Percentiles rank a stretch among this genome's conserved stretches.
These are phyloP conservation scores for Crithidia bombi DNA, from an alignment of 208 protist species.

Conservation along the genomic window DNA sequence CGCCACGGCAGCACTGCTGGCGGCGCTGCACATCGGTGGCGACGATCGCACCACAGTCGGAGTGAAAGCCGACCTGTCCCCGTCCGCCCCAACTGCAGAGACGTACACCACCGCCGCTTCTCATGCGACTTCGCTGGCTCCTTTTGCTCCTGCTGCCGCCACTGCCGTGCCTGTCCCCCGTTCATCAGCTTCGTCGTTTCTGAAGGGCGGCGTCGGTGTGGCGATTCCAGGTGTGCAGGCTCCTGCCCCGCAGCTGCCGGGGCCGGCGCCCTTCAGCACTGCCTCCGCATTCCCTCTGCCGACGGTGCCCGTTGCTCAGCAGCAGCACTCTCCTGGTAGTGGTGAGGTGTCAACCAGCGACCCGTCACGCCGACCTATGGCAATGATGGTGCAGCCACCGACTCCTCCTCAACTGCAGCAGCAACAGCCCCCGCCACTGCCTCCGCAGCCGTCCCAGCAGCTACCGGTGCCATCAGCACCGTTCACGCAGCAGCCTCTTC, in stretches of 20 bases:
- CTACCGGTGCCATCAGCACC: neutral
- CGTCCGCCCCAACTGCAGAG: neutral
- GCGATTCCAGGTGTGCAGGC: neutral
- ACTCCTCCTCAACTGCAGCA: neutral
- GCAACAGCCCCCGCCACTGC: neutral
- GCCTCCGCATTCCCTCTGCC: neutral
- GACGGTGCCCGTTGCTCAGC: neutral
- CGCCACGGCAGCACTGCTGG: constrained; percentile 6
- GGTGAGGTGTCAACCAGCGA: neutral
- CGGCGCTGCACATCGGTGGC: constrained; percentile 2
- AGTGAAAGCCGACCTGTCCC: neutral
- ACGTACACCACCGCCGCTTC: constrained; percentile 1
- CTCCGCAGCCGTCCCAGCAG: neutral
- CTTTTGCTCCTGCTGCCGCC: too few relatives aligned
- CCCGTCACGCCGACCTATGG: neutral
- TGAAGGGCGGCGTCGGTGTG: neutral
- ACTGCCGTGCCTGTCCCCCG: too few relatives aligned
- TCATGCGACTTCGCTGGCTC: too few relatives aligned
- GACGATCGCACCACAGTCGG: neutral
- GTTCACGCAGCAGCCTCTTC: neutral
- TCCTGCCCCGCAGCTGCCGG: neutral
- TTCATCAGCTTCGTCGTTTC: neutral
- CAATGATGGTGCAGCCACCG: neutral
- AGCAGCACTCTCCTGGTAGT: neutral
- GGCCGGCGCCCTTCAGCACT: constrained; percentile 5